These are phyloP conservation scores for Cantharellus cinnabarinus DNA, from an alignment of 768 basidiomycete species.

Conservation along the genomic window DNA sequence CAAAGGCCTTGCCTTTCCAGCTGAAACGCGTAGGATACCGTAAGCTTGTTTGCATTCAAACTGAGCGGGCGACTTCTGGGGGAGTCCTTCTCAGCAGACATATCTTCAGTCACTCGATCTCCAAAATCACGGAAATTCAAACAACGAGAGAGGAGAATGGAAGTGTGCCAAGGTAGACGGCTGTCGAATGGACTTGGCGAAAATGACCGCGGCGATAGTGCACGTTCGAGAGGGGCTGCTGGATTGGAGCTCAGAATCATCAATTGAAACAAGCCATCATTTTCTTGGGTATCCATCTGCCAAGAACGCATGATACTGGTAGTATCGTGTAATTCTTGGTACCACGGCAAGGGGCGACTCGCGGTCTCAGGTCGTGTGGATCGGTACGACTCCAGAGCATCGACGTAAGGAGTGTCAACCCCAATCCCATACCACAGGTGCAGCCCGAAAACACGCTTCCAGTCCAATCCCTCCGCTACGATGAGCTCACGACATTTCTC, in stretches of 20 bases:
- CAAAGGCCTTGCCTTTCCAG: constrained; percentile 64
- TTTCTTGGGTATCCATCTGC: constrained; percentile 3
- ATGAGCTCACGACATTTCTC: constrained; percentile 36
- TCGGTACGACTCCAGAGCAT: constrained; percentile 42
- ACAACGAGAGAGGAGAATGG: constrained; percentile 66
- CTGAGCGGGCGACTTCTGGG: constrained; percentile 34
- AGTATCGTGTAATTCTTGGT: constrained; percentile 11
- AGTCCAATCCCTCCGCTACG: constrained; percentile 60
- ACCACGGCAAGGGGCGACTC: constrained; percentile 27
- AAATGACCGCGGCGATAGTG: constrained; percentile 55
- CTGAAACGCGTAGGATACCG: constrained; percentile 70
- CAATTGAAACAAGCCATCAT: constrained; percentile 63
- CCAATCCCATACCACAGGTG: constrained; percentile 74
- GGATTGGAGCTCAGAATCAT: constrained; percentile 59
- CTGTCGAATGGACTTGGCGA: constrained; percentile 57
- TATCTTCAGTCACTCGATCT: constrained; percentile 29
- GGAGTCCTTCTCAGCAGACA: constrained; percentile 11
- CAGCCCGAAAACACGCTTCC: constrained; percentile 84
- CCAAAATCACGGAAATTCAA: constrained; percentile 70
- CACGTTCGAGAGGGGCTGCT: constrained; percentile 39
- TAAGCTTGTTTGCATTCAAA: constrained; percentile 61
- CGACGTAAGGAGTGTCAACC: constrained; percentile 35
- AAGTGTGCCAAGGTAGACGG: constrained; percentile 81
- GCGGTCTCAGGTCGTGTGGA: constrained; percentile 12
- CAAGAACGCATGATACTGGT: background rate